phyloP scores from a whole-genome alignment of 495 filamentous ascomycete genomes.

The Neurospora sp. region DNA sequence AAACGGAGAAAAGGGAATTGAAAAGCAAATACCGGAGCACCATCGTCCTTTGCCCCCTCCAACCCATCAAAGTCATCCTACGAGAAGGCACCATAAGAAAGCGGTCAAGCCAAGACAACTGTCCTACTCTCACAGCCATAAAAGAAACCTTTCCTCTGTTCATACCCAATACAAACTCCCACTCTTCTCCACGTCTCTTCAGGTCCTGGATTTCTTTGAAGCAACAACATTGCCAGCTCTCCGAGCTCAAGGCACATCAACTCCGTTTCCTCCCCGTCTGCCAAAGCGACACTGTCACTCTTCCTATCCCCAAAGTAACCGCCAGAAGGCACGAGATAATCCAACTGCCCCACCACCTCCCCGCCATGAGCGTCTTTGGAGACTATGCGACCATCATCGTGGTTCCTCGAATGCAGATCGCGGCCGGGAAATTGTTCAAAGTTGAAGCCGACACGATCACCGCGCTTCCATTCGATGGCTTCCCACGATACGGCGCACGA shows the following conservation, averaged over 20 bases:
- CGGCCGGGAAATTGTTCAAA: conserved; percentile 13
- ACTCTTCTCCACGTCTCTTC: conserved; percentile 11
- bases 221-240: conserved; percentile 23
- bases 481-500: conserved; percentile 11
- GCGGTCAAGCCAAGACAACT: conserved; percentile 9
- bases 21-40: background rate
- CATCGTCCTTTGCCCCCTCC: background rate
- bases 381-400: conserved; percentile 12
- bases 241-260: conserved; percentile 21
- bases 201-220: conserved; percentile 1
- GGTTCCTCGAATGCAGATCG: conserved; percentile 12
- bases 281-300: conserved; percentile 1
- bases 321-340: conserved; percentile 10
- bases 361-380: conserved; percentile 21
- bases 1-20: background rate
- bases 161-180: conserved; percentile 18
- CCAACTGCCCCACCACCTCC: conserved; percentile 22
- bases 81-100: background rate
- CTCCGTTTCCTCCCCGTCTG: conserved; percentile 15
- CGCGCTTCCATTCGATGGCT: conserved; percentile 11
- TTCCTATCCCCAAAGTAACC: background rate
- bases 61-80: background rate
- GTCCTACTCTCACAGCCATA: conserved; percentile 17
- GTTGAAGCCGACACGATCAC: conserved; percentile 9
- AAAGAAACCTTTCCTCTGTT: conserved; percentile 19